phyloP scores from a whole-genome alignment of 2,329 filamentous ascomycete genomes.

The Dactylellina parvicollis region DNA sequence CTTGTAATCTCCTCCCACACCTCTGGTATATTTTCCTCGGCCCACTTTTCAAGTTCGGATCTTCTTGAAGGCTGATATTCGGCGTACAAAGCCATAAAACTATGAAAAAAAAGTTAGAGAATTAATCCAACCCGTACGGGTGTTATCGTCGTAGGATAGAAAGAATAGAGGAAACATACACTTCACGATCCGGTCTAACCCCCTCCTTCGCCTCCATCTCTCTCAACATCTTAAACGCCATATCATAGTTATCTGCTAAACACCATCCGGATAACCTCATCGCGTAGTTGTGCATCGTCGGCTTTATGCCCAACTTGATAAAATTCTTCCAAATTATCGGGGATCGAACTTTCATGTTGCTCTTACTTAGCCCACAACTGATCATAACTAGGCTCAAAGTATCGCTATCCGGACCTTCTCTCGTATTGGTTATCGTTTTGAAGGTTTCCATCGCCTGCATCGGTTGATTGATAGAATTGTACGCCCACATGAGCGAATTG shows the following conservation, averaged over 20 bases:
- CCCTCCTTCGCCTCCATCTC: slow-evolving; percentile 75
- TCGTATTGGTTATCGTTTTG: slow-evolving; percentile 80
- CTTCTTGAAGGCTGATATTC: slow-evolving; percentile 66
- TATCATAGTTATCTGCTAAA: slow-evolving; percentile 75
- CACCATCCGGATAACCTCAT: slow-evolving; percentile 81
- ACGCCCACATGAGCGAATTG: slow-evolving; percentile 88
- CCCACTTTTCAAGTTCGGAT: slow-evolving; percentile 78
- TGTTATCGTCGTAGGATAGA: not conserved
- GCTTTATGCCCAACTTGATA: slow-evolving; percentile 77
- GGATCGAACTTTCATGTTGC: slow-evolving; percentile 69
- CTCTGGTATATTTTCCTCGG: slow-evolving; percentile 72
- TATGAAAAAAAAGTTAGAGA: slow-evolving; percentile 15
- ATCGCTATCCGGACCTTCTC: slow-evolving; percentile 85
- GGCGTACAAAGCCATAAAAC: slow-evolving; percentile 47
- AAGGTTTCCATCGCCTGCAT: slow-evolving; percentile 79
- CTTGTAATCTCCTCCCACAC: slow-evolving; percentile 74
- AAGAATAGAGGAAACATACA: slow-evolving; percentile 71
- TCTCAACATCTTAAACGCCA: slow-evolving; percentile 73
- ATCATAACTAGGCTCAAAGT: slow-evolving; percentile 84
- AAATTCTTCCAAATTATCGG: slow-evolving; percentile 77
- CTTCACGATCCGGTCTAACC: slow-evolving; percentile 72
- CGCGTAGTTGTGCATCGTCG: slow-evolving; percentile 77
- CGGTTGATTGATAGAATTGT: slow-evolving; percentile 74
- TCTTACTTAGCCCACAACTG: slow-evolving; percentile 73
- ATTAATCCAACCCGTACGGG: not conserved